Evolutionary conservation across 176 grass and related monocot species (phyloP), one percentile per base, ranked within the genome.

Genomic region (Oropetium thomaeum): DNA sequence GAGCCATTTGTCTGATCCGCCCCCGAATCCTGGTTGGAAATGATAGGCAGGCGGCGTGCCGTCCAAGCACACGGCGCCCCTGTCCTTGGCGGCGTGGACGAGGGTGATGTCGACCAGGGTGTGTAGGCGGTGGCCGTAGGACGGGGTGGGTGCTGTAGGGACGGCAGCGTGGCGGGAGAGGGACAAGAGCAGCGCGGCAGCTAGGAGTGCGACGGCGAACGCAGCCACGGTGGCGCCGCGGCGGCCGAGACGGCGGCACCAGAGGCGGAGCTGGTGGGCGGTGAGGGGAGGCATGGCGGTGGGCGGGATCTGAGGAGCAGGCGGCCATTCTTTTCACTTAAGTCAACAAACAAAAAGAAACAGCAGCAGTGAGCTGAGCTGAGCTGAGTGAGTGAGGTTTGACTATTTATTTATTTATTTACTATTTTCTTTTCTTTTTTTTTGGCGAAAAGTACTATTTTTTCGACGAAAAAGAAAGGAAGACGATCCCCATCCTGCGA

Each of bases 1-100:
- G 29, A 96, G 68, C 92, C 92, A 91, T 32, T 67, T 96, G 67
- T 86, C 20, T 23, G 82, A 81, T 41, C 92, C 89, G 26, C 78
- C 75, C 9, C 92, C 88, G 47, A 79, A 83, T 10, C 92, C 92
- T 38, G 83, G 81, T 16, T 75, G 67, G 71, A 90, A 84, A 48
- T 96, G 86, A 79, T 91, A 96, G 0, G 52, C 89, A 54, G 86
- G 82, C 69, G 86, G 88, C 9, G 78, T 89, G 29, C 89, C 92
- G 74, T 96, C 92, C 67, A 96, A 79, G 71, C 89, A 96, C 1
- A 91, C 65, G 5, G 86, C 84, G 39, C 72, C 79, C 38, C 25
- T 82, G 11, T 49, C 65, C 3, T 7, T 30, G 52, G 62, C 76
- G 52, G 52, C 62, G 48, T 83, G 47, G 35, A 89, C 53, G 31